Conservation (phyloP, 2,329 filamentous ascomycete species). For the Ceratocystiopsis minuta region DNA sequence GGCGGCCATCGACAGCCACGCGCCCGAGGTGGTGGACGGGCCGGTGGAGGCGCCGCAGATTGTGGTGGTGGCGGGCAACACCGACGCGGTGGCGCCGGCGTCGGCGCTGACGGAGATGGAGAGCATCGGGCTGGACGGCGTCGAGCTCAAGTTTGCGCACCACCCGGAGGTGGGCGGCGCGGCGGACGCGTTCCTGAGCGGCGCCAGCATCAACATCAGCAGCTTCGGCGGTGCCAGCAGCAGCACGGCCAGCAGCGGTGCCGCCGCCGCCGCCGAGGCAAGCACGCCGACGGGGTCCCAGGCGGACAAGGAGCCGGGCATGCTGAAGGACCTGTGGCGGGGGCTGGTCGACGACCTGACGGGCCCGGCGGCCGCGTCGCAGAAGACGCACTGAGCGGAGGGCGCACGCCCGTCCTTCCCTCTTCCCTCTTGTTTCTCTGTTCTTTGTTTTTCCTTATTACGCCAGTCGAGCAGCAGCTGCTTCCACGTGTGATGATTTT, state of each 20-base stretch:
- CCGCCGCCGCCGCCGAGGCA: too few relatives aligned
- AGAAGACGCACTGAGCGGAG: conserved; percentile 4
- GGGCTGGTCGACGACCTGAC: conserved; percentile 21
- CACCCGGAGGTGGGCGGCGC: conserved; percentile 11
- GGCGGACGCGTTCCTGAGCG: conserved; percentile 9
- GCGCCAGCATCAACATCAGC: neutral
- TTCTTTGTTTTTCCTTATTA: neutral
- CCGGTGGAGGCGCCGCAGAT: conserved; percentile 27
- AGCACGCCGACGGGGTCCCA: conserved; percentile 8
- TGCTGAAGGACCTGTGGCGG: conserved; percentile 37
- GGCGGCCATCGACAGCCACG: conserved; percentile 21
- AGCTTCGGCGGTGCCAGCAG: too few relatives aligned
- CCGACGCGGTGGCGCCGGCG: conserved; percentile 30
- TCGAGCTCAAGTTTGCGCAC: conserved; percentile 36
- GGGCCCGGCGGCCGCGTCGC: neutral
- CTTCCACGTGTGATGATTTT: too few relatives aligned
- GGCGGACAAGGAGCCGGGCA: conserved; percentile 15
- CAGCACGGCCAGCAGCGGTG: neutral
- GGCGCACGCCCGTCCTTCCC: too few relatives aligned
- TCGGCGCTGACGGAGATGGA: conserved; percentile 37
- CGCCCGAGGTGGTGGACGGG: conserved; percentile 23
- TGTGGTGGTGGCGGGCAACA: conserved; percentile 37
- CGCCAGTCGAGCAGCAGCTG: too few relatives aligned
- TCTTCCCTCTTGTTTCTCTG: neutral
- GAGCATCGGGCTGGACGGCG: conserved; percentile 36